Conservation (phyloP, 306 rosid species). For the Biancaea sappan region DNA sequence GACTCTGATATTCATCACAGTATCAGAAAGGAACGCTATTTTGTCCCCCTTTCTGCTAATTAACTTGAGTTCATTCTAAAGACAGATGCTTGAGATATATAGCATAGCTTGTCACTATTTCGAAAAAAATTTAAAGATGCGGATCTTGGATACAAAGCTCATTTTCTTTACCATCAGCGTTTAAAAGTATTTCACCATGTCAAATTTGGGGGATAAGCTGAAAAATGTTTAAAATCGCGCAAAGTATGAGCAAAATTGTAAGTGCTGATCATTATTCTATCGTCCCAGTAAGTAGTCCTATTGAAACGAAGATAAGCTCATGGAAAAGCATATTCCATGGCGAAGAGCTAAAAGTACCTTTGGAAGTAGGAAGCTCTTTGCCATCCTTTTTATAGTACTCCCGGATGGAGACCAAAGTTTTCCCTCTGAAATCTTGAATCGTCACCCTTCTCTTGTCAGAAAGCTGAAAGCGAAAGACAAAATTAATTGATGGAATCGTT, state of each 20-base stretch:
- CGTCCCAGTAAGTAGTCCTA: background rate
- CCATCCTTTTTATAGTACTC: slow-evolving; percentile 74
- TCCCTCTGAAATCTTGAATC: slow-evolving; percentile 81
- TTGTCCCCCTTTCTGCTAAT: background rate
- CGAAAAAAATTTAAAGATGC: background rate
- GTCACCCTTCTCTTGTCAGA: slow-evolving; percentile 77
- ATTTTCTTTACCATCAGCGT: background rate
- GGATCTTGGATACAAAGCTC: background rate
- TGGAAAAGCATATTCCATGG: background rate
- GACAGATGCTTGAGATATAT: background rate
- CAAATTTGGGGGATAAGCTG: background rate
- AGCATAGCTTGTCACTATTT: background rate
- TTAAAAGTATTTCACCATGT: background rate
- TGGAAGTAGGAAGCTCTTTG: slow-evolving; percentile 79
- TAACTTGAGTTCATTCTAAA: background rate
- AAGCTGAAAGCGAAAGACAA: slow-evolving; percentile 49
- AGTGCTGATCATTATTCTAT: background rate
- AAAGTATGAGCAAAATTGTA: background rate
- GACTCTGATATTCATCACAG: background rate
- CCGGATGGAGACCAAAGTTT: slow-evolving; percentile 73
- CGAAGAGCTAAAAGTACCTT: slow-evolving; percentile 51
- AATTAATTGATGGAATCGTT: background rate
- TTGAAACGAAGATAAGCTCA: background rate
- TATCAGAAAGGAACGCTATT: background rate
- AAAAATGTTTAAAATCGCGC: background rate